Conservation (phyloP, 1,139 yeast species). For the Saccharomyces hybrid region DNA sequence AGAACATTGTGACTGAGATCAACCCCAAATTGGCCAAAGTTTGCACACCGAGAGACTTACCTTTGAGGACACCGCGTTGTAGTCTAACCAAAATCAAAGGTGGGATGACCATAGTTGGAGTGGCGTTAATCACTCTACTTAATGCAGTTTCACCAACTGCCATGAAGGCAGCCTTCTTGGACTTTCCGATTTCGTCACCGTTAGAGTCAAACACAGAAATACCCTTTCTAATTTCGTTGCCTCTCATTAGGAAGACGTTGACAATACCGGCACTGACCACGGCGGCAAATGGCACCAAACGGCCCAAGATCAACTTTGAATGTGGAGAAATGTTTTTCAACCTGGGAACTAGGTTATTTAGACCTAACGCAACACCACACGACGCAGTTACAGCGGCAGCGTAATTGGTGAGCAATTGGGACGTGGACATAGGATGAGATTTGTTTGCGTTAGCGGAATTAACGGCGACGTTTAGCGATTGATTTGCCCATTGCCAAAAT, state of each 20-base stretch:
- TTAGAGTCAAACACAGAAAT: conserved; percentile 59
- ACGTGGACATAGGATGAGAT: conserved; percentile 77
- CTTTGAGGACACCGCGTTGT: conserved; percentile 61
- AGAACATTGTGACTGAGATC: conserved; percentile 76
- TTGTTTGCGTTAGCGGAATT: conserved; percentile 95
- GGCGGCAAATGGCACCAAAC: conserved; percentile 96
- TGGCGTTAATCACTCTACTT: conserved; percentile 88
- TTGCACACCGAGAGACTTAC: conserved; percentile 57
- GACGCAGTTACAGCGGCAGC: conserved; percentile 88
- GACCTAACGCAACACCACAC: conserved; percentile 89
- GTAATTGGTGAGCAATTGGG: conserved; percentile 71
- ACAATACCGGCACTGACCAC: conserved; percentile 95
- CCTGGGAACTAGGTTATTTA: conserved; percentile 80
- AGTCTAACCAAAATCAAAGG: conserved; percentile 73
- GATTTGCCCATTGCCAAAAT: conserved; percentile 97
- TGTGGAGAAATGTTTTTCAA: conserved; percentile 58
- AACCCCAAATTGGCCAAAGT: conserved; percentile 72
- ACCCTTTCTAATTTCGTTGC: conserved; percentile 87
- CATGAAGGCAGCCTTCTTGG: conserved; percentile 76
- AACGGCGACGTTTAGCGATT: conserved; percentile 90
- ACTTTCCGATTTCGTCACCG: conserved; percentile 67
- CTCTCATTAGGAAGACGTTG: conserved; percentile 90
- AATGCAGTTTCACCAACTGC: conserved; percentile 98
- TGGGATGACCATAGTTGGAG: conserved; percentile 95
- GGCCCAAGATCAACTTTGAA: conserved; percentile 63